A percentile compares a stretch with the other conserved stretches of the same genome.
Conservation (phyloP, 257 asterid genomes). For the Fraxinus pennsylvanica region DNA sequence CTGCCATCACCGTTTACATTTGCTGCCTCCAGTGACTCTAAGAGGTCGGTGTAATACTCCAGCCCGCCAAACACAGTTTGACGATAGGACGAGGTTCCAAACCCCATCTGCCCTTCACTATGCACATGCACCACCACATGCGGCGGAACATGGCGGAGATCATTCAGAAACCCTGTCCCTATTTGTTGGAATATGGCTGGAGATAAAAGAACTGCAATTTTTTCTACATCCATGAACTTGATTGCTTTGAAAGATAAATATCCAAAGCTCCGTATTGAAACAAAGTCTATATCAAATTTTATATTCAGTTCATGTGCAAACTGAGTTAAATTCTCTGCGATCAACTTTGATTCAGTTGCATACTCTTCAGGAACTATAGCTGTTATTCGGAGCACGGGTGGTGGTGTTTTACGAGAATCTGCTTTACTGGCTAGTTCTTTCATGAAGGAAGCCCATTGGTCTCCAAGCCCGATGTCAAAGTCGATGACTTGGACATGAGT, state of each 20-base stretch:
- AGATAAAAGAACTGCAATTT: constrained; percentile 63
- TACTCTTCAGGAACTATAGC: constrained; percentile 79
- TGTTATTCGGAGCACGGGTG: constrained; percentile 65
- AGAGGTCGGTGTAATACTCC: constrained; percentile 73
- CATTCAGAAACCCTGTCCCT: constrained; percentile 69
- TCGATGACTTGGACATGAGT: constrained; percentile 70
- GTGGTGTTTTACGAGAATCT: constrained; percentile 42
- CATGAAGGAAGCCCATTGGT: constrained; percentile 91
- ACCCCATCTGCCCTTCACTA: constrained; percentile 60
- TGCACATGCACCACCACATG: constrained; percentile 91
- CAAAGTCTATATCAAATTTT: constrained; percentile 71
- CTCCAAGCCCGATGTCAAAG: constrained; percentile 68
- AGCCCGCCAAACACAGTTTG: constrained; percentile 83
- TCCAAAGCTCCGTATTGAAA: constrained; percentile 55
- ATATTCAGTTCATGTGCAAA: constrained; percentile 74
- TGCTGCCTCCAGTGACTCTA: constrained; percentile 82
- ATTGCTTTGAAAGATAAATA: constrained; percentile 66
- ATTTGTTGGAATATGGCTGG: constrained; percentile 70
- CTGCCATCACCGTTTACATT: constrained; percentile 41
- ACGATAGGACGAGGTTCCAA: constrained; percentile 60
- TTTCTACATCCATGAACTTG: constrained; percentile 77
- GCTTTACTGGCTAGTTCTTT: constrained; percentile 74
- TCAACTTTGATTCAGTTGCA: constrained; percentile 59
- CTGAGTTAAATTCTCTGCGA: constrained; percentile 58
- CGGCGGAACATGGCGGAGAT: constrained; percentile 69